These are phyloP conservation scores for Lophiotrema nucula DNA, from an alignment of 495 filamentous ascomycete species.

Conservation along the genomic window DNA sequence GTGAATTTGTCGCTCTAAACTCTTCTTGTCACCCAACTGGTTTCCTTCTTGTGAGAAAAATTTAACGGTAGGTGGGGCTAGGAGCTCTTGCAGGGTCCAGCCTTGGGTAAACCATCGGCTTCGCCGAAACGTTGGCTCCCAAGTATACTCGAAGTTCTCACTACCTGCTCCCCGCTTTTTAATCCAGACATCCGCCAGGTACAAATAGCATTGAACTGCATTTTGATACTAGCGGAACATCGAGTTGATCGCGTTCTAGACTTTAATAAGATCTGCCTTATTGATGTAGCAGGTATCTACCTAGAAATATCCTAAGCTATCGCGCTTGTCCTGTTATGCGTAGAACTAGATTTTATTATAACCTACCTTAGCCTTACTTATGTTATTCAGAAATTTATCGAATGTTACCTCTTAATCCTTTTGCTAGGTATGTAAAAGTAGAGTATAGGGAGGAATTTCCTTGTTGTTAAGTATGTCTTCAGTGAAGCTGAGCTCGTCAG, in stretches of 20 bases:
- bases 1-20: conserved; percentile 7
- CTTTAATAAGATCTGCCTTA: conserved; percentile 9
- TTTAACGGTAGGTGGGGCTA: conserved; percentile 12
- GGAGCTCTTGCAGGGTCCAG: conserved; percentile 1
- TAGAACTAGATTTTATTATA: conserved; percentile 14
- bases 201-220: background rate
- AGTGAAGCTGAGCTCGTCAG: conserved; percentile 2
- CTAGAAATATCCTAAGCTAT: conserved; percentile 16
- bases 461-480: conserved; percentile 6
- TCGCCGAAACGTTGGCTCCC: background rate
- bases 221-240: conserved; percentile 26
- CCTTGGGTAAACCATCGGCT: conserved; percentile 12
- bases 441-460: conserved; percentile 7
- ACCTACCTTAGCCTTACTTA: background rate
- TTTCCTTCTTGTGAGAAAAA: conserved; percentile 12
- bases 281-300: conserved; percentile 27
- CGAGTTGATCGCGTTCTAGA: conserved; percentile 23
- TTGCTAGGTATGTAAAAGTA: conserved; percentile 13
- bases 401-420: conserved; percentile 9
- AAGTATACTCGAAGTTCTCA: background rate
- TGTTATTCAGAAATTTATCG: background rate
- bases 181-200: conserved; percentile 1
- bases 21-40: conserved; percentile 2
- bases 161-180: background rate
- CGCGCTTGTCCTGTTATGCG: conserved; percentile 1